Evolutionary conservation across 2,329 filamentous ascomycete genomes (phyloP), one percentile per base, ranked within the genome.

Genomic region (Claviceps spartinae): DNA sequence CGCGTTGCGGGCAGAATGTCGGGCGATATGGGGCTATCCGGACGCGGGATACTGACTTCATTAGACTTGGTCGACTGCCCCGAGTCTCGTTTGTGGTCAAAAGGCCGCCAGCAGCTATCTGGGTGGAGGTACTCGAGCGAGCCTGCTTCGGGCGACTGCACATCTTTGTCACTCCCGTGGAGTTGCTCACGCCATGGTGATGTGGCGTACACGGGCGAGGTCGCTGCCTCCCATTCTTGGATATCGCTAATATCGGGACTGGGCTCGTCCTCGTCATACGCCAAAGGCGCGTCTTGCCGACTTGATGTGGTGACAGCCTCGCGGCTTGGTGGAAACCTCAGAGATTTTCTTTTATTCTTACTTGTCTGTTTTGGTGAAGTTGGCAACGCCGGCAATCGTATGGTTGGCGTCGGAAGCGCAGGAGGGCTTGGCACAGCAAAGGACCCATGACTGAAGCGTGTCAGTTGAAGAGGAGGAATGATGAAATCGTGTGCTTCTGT

Each of bases 1-100:
- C 62, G 56, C 22, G 62, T 61, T 9, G 56, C 55, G 2, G 65
- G 61, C 41, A 69, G 63, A 0, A 59, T 54, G 14, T 62, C 61
- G 1, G 67, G 64, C 0, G 67, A 69, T 49, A 70, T 65, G 34
- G 66, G 67, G 52, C 67, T 70, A 49, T 74, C 71, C 2, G 72
- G 70, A 22, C 70, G 63, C 5, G 70, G 67, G 5, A 71, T 49
- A n/a, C 61, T 60, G 8, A 58, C 54, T 18, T 59, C 62, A 11
- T 53, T 56, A 42, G 56, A 44, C 36, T 52, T 49, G 8, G 46
- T 42, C 1, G 47, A 30, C n/a, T 11, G 18, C 14, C 2, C 26
- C 5, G 48, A 14, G 16, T 8, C 37, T 14, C 38, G 47, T 11
- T 43, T 40, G 24, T 22, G 13, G 38, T 24, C 20, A 20, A 26